phyloP scores from a whole-genome alignment of 257 asterid species.

The Osmanthus fragrans region DNA sequence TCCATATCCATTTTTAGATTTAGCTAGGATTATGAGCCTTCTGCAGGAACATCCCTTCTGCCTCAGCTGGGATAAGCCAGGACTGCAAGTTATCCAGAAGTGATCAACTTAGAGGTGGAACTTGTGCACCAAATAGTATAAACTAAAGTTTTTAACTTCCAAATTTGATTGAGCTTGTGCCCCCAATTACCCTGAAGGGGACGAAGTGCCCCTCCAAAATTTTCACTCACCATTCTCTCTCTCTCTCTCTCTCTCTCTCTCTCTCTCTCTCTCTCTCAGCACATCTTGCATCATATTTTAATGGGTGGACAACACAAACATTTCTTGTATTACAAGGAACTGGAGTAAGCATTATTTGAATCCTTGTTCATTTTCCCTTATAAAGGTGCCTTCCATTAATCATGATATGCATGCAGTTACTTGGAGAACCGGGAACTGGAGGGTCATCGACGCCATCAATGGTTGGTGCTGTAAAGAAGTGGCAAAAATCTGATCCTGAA shows the following conservation, averaged over 20 bases:
- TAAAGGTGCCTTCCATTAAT: slow-evolving; percentile 24
- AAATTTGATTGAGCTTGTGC: not conserved
- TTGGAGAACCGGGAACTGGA: slow-evolving; percentile 98
- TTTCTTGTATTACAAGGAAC: slow-evolving; percentile 3
- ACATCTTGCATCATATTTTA: not conserved
- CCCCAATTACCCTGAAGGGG: not conserved
- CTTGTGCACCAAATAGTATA: not conserved
- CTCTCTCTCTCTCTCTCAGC: too few relatives aligned
- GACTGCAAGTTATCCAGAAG: slow-evolving; percentile 1
- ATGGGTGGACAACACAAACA: not conserved
- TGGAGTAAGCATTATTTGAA: not conserved
- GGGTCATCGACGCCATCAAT: slow-evolving; percentile 98
- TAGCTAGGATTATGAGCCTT: not conserved
- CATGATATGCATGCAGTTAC: slow-evolving; percentile 53
- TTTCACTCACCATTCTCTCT: not conserved
- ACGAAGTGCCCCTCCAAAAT: not conserved
- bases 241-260: not conserved
- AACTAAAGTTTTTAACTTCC: not conserved
- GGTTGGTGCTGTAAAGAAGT: slow-evolving; percentile 98
- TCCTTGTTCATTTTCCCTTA: slow-evolving; percentile 19
- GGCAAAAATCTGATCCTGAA: slow-evolving; percentile 92
- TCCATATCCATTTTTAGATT: not conserved
- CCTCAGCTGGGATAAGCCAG: not conserved
- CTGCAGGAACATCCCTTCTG: not conserved
- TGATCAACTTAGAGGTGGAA: not conserved